Evolutionary conservation across 768 basidiomycete genomes (phyloP), one percentile per base, ranked within the genome.

Genomic region (Amanita exitialis): DNA sequence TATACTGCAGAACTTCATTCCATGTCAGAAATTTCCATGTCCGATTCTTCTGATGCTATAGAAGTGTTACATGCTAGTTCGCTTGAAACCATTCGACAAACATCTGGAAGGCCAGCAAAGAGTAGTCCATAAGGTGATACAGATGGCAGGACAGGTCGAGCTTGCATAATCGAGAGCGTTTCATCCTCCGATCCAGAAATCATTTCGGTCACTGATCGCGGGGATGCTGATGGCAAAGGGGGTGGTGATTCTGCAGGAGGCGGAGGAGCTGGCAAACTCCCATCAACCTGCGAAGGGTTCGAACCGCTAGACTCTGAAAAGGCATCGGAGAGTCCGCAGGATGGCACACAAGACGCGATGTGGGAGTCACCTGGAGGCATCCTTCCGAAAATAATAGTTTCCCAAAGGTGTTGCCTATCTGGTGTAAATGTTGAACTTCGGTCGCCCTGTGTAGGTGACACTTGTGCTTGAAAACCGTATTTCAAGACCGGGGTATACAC

Each of bases 361-460:
- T 9, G 27, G 15, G 28, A 21, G 15, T 16, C 18, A 9, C 16
- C 20, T 2, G 16, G 16, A 6, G n/a, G 39, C n/a, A 32, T 30
- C 20, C n/a, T 28, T 15, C 39, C 49, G 37, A 64, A 45, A 21
- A 68, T 54, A 47, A 77, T 66, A 36, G 57, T 57, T 20, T 67
- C 60, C 75, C 74, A 77, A 4, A 75, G 67, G 16, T 56, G 57
- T 47, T 64, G 64, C 36, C 71, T 67, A 23, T 73, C 71, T 12
- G 62, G 63, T 3, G 73, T 71, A n/a, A 66, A 58, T n/a, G 61
- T 53, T 43, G 57, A 43, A 56, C 53, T 55, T 49, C 55, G n/a
- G 49, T 49, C 57, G 38, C 56, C 44, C 42, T 57, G 46, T 61
- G 55, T 56, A 21, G 38, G 43, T 5, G 13, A 21, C 34, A 6